Conservation (phyloP, 139 green algal genomes). For the Marvania coccoides region DNA sequence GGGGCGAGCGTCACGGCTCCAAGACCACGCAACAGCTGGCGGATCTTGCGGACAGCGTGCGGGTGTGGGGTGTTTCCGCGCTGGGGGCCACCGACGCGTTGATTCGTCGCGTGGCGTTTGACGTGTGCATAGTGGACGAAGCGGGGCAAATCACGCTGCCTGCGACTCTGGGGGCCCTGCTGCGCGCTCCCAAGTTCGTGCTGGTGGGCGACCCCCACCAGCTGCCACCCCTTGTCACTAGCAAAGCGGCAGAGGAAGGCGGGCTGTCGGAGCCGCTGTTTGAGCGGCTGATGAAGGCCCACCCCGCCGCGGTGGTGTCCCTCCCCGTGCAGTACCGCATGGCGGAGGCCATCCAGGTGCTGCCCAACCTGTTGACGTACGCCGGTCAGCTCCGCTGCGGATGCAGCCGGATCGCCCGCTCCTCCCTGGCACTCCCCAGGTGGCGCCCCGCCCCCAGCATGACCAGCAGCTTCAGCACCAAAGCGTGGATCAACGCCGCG, state of each 20-base stretch:
- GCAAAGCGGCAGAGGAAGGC: conserved; percentile 36
- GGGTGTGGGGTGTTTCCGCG: conserved; percentile 64
- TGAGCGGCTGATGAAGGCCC: conserved; percentile 60
- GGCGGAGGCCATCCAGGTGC: conserved; percentile 69
- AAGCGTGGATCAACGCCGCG: conserved; percentile 13
- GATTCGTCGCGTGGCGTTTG: conserved; percentile 61
- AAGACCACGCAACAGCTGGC: conserved; percentile 10
- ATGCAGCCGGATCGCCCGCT: background rate
- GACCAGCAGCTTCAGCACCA: too few relatives aligned
- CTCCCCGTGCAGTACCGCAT: conserved; percentile 90
- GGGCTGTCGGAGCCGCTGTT: conserved; percentile 80
- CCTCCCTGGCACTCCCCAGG: background rate
- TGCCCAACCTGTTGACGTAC: conserved; percentile 88
- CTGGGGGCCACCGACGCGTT: conserved; percentile 56
- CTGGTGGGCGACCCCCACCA: conserved; percentile 86
- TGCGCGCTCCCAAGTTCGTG: conserved; percentile 36
- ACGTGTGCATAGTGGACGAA: conserved; percentile 95
- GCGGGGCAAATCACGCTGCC: conserved; percentile 65
- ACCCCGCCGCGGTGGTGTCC: conserved; percentile 61
- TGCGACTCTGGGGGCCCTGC: conserved; percentile 46
- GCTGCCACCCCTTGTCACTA: conserved; percentile 64
- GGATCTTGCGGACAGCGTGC: background rate
- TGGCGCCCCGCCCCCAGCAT: too few relatives aligned
- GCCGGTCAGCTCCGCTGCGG: conserved; percentile 58
- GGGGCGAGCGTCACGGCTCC: conserved; percentile 34